A percentile compares a stretch with the other conserved stretches of the same genome.
Conservation (phyloP, 495 filamentous ascomycete species). For the Daldinia vernicosa region DNA sequence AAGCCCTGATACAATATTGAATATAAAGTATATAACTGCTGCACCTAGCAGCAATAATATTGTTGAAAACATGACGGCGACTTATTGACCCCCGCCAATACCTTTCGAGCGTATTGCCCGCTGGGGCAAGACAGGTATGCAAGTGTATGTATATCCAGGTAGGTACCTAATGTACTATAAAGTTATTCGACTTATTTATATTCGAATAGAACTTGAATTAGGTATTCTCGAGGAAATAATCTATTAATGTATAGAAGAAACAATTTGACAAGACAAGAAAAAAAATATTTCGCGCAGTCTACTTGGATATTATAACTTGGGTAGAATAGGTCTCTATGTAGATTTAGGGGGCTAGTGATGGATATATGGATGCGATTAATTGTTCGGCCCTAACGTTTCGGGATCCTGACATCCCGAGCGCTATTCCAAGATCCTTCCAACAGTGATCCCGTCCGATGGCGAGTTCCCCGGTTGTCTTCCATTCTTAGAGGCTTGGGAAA, state of each 20-base stretch:
- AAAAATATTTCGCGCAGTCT: neutral
- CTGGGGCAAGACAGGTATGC: neutral
- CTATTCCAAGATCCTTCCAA: constrained; percentile 22
- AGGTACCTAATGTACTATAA: neutral
- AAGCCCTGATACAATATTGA: constrained; percentile 45
- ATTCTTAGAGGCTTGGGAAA: neutral
- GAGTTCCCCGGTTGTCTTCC: neutral
- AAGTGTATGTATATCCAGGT: neutral
- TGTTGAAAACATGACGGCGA: constrained; percentile 10
- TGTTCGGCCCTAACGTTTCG: constrained; percentile 35
- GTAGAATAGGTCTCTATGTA: neutral
- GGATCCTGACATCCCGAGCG: constrained; percentile 35
- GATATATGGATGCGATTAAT: constrained; percentile 10
- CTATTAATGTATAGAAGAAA: neutral
- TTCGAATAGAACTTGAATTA: neutral
- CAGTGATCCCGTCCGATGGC: neutral
- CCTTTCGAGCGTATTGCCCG: neutral
- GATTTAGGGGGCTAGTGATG: constrained; percentile 9
- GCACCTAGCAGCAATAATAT: constrained; percentile 30
- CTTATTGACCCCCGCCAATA: neutral
- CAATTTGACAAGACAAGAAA: neutral
- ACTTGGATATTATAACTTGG: neutral
- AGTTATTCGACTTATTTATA: neutral
- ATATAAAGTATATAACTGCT: constrained; percentile 31
- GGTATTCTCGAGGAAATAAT: too few species aligned